Base-by-base conservation (phyloP, 805 yeast species). In the Schwanniomyces sp. region DNA sequence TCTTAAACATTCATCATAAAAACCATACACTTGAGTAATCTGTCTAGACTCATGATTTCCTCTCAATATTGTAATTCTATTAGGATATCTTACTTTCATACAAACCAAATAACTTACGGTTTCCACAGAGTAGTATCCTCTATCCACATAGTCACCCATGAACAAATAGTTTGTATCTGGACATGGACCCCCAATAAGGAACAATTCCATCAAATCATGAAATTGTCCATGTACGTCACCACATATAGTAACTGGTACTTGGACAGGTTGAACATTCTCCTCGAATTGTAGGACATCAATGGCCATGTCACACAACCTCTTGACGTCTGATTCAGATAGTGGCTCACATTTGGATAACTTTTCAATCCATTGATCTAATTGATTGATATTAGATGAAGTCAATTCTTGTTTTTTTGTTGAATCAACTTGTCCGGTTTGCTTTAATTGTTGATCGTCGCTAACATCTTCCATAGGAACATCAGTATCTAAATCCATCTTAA, bases 151-250 rank as follows among this genome's bases (percentile, higher is more conserved):
- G 68, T 91, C 79, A 11, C 79, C 79, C 78, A 74, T 73, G 53
- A 74, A 74, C 54, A 74, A 62, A 56, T 74, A 74, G 59, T 74
- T 74, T 12, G 79, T 74, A 56, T 74, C 79, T 11, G 79, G 79
- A 51, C 78, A 74, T n/a, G 79, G 78, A 9, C 79, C 79, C 11
- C 97, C 97, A 59, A 91, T 91, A 61, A 89, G 88, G 69, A 91
- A 91, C 49, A 91, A 75, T 67, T 91, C 97, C 85, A 90, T 87
- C 65, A 91, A 75, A 73, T 91, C 97, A 65, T 91, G 97, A 66
- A 91, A 91, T 68, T 91, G 97, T 36, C 97, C 97, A 64, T 91
- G 97, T 46, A 91, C 92, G 69, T 91, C 97, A 56, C 97, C 97
- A 75, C 97, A 92, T 54, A 91, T 91, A 16, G 98, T 92, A 30